Evolutionary conservation across 164 flowering plant genomes (phyloP), one percentile per base, ranked within the genome.

Genomic region (Buxus sempervirens): DNA sequence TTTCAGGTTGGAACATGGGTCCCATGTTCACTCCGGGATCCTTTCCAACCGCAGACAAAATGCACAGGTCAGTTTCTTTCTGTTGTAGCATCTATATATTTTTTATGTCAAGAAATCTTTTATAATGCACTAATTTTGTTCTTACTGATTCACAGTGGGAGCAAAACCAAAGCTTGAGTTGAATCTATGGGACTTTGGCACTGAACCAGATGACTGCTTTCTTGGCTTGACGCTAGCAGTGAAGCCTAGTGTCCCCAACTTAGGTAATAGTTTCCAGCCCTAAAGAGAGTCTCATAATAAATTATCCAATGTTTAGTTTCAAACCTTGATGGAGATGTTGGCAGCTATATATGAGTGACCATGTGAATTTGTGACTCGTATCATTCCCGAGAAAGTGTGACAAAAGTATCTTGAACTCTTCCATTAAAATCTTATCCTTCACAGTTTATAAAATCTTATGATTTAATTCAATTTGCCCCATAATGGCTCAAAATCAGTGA

Each of bases 151-250:
- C 24, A 64, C 23, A 25, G 57, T 81, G 84, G 91, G 76, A 45
- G 25, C 80, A 58, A 68, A 75, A 73, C 98, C 98, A 65, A 90
- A 90, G 80, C 96, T 90, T 70, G 98, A 92, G 78, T 75, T 92
- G 82, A 89, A 84, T 69, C 80, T 92, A 19, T 88, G 92, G 91
- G 85, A 84, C 77, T 88, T 86, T 65, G 86, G 80, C 58, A 69
- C 84, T 63, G 79, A 85, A 79, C 73, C 79, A 60, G 91, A 92
- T 73, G 96, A 92, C 64, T 85, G 89, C 75, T 90, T 83, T 74
- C 96, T 92, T 71, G 93, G 98, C 67, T 80, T 92, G 82, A 88
- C 94, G 41, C 76, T 92, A 79, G 96, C 89, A 21, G 89, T 92
- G 58, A 90, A 86, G 66, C 91, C 94, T 28, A 87, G 90, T 77